phyloP scores from a whole-genome alignment of 352 stramenopile species.

The Phytopythium mirpurense region DNA sequence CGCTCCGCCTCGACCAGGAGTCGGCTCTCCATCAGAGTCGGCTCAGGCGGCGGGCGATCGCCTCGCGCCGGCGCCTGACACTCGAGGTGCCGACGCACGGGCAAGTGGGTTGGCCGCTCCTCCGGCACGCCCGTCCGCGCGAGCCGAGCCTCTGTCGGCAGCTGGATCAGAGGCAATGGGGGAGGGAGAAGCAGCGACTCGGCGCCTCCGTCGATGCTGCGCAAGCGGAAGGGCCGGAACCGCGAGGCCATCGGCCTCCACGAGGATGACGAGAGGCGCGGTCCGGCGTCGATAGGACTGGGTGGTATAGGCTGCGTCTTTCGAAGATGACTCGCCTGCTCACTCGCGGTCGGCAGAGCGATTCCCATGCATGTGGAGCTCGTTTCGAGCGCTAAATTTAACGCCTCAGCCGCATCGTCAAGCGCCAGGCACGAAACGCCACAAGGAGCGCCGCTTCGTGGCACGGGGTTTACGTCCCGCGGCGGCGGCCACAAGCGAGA shows the following conservation, averaged over 20 bases:
- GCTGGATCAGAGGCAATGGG: conserved; percentile 50
- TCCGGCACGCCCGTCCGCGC: conserved; percentile 33
- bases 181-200: conserved; percentile 39
- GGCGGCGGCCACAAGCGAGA: too few species aligned
- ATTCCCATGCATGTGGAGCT: background rate
- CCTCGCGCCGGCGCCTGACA: conserved; percentile 1
- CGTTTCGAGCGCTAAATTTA: conserved; percentile 1
- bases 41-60: conserved; percentile 22
- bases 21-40: conserved; percentile 40
- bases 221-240: background rate
- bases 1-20: conserved; percentile 29
- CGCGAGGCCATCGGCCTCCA: background rate
- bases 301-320: too few species aligned
- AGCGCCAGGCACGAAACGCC: background rate
- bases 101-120: conserved; percentile 35
- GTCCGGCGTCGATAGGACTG: too few species aligned
- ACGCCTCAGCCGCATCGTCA: background rate
- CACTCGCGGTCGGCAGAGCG: background rate
- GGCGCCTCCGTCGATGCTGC: conserved; percentile 13
- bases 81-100: conserved; percentile 32
- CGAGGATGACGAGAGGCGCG: too few species aligned
- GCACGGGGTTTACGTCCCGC: too few species aligned
- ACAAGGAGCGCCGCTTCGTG: background rate
- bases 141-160: conserved; percentile 40
- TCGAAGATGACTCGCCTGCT: background rate